Percentiles rank a stretch among this genome's conserved stretches.
Evolutionary conservation across 345 rosid species (phyloP).

Genomic region (Laguncularia racemosa): DNA sequence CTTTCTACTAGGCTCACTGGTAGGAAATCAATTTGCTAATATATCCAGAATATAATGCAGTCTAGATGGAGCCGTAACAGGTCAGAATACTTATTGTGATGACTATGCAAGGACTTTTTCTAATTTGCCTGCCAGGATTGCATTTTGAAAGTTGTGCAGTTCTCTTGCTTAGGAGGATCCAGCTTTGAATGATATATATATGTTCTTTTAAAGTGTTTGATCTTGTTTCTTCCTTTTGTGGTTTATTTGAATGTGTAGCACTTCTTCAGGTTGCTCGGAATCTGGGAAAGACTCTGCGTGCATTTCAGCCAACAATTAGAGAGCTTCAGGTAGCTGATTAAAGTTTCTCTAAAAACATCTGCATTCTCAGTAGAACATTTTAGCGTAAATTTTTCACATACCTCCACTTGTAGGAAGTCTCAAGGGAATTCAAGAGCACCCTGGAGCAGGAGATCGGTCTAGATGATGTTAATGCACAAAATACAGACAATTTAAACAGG

Average conservation of each 20-base stretch:
- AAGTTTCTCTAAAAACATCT: constrained; percentile 1
- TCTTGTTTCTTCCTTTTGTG: background rate
- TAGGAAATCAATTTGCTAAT: too few species aligned
- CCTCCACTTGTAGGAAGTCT: constrained; percentile 59
- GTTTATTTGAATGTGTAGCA: constrained; percentile 1
- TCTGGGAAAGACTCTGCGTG: constrained; percentile 85
- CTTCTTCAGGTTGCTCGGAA: constrained; percentile 79
- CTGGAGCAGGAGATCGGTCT: constrained; percentile 90
- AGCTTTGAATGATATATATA: background rate
- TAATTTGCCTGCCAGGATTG: too few species aligned
- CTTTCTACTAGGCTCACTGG: too few species aligned
- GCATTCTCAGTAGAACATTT: background rate
- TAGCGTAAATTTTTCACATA: background rate
- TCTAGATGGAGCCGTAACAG: too few species aligned
- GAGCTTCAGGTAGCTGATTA: constrained; percentile 66
- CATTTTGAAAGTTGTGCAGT: too few species aligned
- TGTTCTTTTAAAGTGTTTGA: background rate
- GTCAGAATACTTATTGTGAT: too few species aligned
- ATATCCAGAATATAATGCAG: too few species aligned
- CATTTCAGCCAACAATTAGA: constrained; percentile 89
- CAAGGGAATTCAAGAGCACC: constrained; percentile 91
- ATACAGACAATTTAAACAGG: constrained; percentile 32
- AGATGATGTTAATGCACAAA: constrained; percentile 47
- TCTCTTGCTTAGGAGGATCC: too few species aligned
- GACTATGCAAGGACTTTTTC: too few species aligned